These are phyloP conservation scores for Quercus alba DNA, from an alignment of 306 rosid species.

Conservation along the genomic window DNA sequence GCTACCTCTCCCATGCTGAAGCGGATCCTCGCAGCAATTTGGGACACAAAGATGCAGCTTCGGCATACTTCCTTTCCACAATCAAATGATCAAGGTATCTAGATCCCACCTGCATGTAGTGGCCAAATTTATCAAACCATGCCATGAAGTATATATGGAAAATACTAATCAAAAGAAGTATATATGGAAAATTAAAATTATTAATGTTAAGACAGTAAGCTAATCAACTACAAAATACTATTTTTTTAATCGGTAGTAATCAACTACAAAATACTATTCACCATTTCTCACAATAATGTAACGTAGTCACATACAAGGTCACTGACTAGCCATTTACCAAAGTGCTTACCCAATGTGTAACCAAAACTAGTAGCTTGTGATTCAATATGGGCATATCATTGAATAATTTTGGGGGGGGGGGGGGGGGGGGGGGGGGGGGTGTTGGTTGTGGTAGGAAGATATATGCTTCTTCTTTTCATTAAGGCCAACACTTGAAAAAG, in stretches of 20 bases:
- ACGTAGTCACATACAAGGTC: neutral
- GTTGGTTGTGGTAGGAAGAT: neutral
- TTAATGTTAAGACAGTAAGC: neutral
- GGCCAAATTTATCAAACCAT: constrained; percentile 4
- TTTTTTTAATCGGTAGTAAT: no score
- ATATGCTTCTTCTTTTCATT: neutral
- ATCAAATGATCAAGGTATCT: constrained; percentile 95
- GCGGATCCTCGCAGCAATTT: constrained; percentile 85
- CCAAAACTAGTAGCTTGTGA: neutral
- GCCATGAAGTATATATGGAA: neutral
- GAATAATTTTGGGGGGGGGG: neutral
- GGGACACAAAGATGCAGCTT: constrained; percentile 92
- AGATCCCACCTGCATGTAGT: constrained; percentile 75
- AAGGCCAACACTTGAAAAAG: neutral
- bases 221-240: neutral
- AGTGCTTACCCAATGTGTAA: neutral
- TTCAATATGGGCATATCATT: neutral
- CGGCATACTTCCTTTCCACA: constrained; percentile 93
- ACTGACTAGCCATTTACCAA: neutral
- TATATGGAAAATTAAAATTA: neutral
- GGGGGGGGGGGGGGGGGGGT: no score
- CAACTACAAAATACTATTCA: neutral
- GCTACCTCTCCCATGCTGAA: constrained; percentile 97
- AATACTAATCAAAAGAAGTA: neutral
- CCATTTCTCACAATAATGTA: neutral